Evolutionary conservation across 176 grass and related monocot genomes (phyloP).

Genomic region (barley (Hordeum vulgare)): DNA sequence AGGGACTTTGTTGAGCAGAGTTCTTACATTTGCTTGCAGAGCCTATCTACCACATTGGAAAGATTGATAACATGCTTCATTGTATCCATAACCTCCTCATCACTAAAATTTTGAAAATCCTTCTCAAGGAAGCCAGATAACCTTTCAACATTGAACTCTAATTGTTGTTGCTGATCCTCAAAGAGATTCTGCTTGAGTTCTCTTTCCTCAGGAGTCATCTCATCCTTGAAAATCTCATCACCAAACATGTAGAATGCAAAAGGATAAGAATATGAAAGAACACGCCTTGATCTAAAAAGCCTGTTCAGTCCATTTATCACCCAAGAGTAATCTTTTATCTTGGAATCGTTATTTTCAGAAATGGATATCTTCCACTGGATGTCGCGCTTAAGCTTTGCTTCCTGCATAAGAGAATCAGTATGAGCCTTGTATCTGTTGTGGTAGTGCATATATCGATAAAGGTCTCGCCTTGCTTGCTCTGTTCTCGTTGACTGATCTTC

Average conservation of each 20-base stretch:
- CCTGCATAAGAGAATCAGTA: conserved; percentile 67
- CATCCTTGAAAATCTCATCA: conserved; percentile 76
- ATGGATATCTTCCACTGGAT: conserved; percentile 84
- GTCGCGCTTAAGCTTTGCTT: conserved; percentile 51
- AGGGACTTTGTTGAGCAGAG: neutral
- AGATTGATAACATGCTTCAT: conserved; percentile 69
- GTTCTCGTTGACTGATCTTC: conserved; percentile 60
- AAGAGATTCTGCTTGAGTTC: conserved; percentile 93
- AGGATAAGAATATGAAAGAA: conserved; percentile 87
- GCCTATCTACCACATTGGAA: conserved; percentile 52
- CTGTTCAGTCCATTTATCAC: conserved; percentile 82
- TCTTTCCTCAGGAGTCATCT: conserved; percentile 55
- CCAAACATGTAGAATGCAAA: conserved; percentile 81
- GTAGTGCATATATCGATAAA: conserved; percentile 75
- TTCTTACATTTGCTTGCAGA: conserved; percentile 78
- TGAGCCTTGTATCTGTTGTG: conserved; percentile 76
- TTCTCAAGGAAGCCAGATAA: conserved; percentile 65
- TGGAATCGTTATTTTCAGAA: conserved; percentile 91
- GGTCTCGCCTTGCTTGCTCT: conserved; percentile 55
- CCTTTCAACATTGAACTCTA: conserved; percentile 94
- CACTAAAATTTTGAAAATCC: conserved; percentile 45
- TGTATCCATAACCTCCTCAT: conserved; percentile 53
- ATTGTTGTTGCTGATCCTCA: conserved; percentile 96
- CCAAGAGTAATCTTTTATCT: conserved; percentile 96
- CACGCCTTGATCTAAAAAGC: conserved; percentile 89